A percentile compares a stretch with the other conserved stretches of the same genome.
These are phyloP conservation scores for Leptodermis oblonga DNA, from an alignment of 257 asterid species.

Conservation along the genomic window DNA sequence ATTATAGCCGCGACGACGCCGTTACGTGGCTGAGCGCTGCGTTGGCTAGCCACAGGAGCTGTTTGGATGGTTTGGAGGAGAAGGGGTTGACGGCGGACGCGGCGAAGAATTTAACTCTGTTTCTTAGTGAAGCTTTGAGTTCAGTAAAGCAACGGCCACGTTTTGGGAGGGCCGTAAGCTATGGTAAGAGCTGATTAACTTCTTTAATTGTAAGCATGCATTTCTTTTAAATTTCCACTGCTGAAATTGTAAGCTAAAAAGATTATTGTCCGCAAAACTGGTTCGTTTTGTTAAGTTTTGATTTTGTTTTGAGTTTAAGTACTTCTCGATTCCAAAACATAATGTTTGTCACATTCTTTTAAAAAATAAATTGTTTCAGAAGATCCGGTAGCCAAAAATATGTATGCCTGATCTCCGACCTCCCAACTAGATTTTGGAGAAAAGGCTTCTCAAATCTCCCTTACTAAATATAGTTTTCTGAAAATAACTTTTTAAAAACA, in stretches of 20 bases:
- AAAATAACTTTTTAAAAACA: too few species aligned
- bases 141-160: constrained; percentile 16
- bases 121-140: constrained; percentile 46
- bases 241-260: not conserved
- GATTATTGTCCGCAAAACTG: too few species aligned
- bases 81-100: constrained; percentile 23
- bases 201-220: not conserved
- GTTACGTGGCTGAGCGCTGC: constrained; percentile 75
- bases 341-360: too few species aligned
- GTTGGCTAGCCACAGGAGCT: constrained; percentile 53
- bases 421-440: too few species aligned
- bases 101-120: constrained; percentile 34
- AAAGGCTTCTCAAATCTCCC: too few species aligned
- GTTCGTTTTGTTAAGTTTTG: too few species aligned
- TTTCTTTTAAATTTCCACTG: not conserved
- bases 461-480: too few species aligned
- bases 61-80: constrained; percentile 58
- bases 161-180: constrained; percentile 10
- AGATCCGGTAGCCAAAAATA: too few species aligned
- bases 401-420: too few species aligned
- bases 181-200: constrained; percentile 23
- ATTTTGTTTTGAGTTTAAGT: too few species aligned
- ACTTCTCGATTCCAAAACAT: too few species aligned
- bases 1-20: constrained; percentile 38
- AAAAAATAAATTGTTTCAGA: too few species aligned